Evolutionary conservation across 495 filamentous ascomycete genomes (phyloP), one percentile per base, ranked within the genome.

Genomic region (Penicillium odoratum): DNA sequence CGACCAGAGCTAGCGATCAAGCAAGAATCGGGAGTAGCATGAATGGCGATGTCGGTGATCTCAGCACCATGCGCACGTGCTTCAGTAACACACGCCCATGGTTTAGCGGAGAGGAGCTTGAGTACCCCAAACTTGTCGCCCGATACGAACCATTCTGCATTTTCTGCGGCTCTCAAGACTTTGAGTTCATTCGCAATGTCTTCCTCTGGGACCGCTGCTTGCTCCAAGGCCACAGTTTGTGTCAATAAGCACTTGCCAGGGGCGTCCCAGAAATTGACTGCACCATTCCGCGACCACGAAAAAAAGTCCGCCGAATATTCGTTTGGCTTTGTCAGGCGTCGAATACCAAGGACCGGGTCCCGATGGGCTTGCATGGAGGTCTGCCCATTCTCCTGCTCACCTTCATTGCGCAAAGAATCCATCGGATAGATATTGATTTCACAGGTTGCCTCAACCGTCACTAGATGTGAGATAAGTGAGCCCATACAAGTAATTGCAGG

Each of bases 71-170:
- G 94, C 21, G 93, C 95, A 64, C 93, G 93, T 44, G 87, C 84
- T 67, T 86, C 82, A 53, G 83, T 78, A 5, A 82, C 60, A 49
- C 81, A 86, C 31, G 72, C 61, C 69, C 83, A 78, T 9, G 72
- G 43, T 65, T 82, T 48, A 62, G 69, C 51, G 62, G 75, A 63
- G 77, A 81, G 43, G 74, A 80, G 43, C 75, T 79, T 83, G 45
- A 98, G 71, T 40, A 93, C 83, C 46, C 94, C 94, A 53, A 88
- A 82, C 68, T 85, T 92, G 73, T 98, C 95, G 5, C 93, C 94
- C 15, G 89, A 83, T 7, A 93, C 78, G 51, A 97, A 84, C 55
- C 83, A 80, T 21, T 82, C 77, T 34, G 83, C 85, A 30, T 82
- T 75, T 46, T 76, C 72, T 0, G 83, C 84, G 34, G 87, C 79